phyloP scores from a whole-genome alignment of 257 asterid species.

The Fraxinus excelsior region DNA sequence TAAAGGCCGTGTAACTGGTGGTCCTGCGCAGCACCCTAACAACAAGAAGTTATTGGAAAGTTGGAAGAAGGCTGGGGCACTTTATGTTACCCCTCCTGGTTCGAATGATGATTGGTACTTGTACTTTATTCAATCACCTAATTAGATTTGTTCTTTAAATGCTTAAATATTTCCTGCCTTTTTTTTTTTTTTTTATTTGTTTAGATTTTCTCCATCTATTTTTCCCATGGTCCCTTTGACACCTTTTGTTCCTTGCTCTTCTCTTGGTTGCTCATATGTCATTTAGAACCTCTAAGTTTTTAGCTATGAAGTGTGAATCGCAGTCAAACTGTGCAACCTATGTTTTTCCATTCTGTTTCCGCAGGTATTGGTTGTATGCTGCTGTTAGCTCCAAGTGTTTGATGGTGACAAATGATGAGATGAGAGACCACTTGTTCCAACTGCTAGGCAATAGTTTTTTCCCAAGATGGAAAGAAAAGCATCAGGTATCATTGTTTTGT shows the following conservation, averaged over 20 bases:
- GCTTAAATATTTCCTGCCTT: background rate
- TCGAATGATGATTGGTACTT: conserved; percentile 94
- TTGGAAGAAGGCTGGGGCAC: conserved; percentile 82
- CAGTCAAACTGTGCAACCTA: background rate
- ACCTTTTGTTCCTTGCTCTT: background rate
- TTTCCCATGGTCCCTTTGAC: background rate
- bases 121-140: background rate
- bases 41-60: conserved; percentile 73
- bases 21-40: conserved; percentile 75
- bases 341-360: conserved; percentile 12
- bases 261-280: background rate
- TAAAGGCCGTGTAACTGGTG: conserved; percentile 68
- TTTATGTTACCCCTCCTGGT: conserved; percentile 83
- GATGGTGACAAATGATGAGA: conserved; percentile 95
- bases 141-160: background rate
- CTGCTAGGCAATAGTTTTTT: conserved; percentile 81
- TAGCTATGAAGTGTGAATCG: conserved; percentile 7
- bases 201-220: background rate
- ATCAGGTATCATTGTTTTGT: conserved; percentile 59
- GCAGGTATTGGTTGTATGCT: conserved; percentile 97
- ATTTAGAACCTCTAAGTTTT: conserved; percentile 3
- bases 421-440: conserved; percentile 96
- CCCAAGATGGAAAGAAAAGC: conserved; percentile 99
- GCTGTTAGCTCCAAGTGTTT: conserved; percentile 86
- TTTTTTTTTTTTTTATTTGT: background rate